Percentiles rank a stretch among this genome's conserved stretches.
Conservation (phyloP, 768 basidiomycete genomes). For the Pleurotus eryngii region DNA sequence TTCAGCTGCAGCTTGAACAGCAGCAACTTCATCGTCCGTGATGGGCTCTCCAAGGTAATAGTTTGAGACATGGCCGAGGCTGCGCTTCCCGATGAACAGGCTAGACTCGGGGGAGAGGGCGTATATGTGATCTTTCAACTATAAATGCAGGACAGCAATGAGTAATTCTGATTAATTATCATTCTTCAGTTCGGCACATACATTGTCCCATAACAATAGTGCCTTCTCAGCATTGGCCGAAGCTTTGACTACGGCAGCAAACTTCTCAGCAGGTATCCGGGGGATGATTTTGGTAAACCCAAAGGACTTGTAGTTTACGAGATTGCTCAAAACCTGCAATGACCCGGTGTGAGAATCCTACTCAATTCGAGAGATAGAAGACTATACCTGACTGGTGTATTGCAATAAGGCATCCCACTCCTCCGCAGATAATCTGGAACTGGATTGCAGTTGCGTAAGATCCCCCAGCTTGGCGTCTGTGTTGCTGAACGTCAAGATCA, state of each 20-base stretch:
- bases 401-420: conserved; percentile 73
- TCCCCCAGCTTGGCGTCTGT: conserved; percentile 52
- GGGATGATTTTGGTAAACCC: conserved; percentile 87
- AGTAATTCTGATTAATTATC: neutral
- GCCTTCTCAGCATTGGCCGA: conserved; percentile 61
- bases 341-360: neutral
- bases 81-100: conserved; percentile 78
- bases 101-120: conserved; percentile 57
- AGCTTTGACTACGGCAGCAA: conserved; percentile 56
- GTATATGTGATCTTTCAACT: conserved; percentile 80
- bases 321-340: conserved; percentile 51
- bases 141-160: conserved; percentile 2
- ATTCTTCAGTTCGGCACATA: conserved; percentile 22
- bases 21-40: conserved; percentile 74
- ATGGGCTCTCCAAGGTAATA: conserved; percentile 79
- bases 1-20: conserved; percentile 74
- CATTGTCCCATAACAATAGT: conserved; percentile 59
- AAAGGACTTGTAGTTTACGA: conserved; percentile 77
- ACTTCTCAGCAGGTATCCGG: conserved; percentile 57
- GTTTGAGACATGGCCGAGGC: conserved; percentile 74
- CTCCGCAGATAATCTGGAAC: conserved; percentile 48
- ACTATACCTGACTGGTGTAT: conserved; percentile 67
- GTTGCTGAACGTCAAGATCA: conserved; percentile 66
- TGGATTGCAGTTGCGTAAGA: conserved; percentile 46
- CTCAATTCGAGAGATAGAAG: conserved; percentile 4